These are phyloP conservation scores for Xerocomellus amylosporus DNA, from an alignment of 768 basidiomycete species.

Conservation along the genomic window DNA sequence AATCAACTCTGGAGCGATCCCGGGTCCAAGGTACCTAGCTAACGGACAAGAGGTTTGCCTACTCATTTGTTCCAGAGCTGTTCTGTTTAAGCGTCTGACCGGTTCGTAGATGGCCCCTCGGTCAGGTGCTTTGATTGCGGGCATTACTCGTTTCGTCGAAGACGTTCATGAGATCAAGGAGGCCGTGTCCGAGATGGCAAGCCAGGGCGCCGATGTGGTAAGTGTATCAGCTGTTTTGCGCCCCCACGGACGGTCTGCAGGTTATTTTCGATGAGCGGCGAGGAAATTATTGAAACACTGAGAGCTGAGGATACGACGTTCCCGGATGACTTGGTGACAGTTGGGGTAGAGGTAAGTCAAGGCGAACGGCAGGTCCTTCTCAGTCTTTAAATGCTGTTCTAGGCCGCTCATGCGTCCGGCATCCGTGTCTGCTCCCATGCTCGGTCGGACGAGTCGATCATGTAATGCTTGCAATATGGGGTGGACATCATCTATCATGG, in stretches of 20 bases:
- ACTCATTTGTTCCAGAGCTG: neutral
- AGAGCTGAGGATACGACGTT: neutral
- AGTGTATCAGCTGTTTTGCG: neutral
- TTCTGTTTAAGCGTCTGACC: neutral
- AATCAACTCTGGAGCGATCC: neutral
- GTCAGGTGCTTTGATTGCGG: neutral
- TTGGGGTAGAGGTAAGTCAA: neutral
- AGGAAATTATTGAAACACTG: neutral
- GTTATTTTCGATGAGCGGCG: neutral
- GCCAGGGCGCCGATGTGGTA: neutral
- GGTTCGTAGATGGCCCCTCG: neutral
- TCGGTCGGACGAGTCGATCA: neutral
- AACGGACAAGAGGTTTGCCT: neutral
- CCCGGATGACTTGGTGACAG: neutral
- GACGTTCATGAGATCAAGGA: neutral
- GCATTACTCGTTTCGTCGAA: neutral
- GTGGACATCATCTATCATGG: neutral
- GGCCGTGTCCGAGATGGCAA: neutral
- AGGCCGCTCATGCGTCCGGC: neutral
- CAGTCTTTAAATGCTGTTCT: neutral
- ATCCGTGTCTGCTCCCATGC: neutral
- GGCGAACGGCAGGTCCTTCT: neutral
- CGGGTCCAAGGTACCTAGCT: neutral
- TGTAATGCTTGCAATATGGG: neutral
- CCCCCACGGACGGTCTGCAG: neutral